Evolutionary conservation across 495 filamentous ascomycete genomes (phyloP), one percentile per base, ranked within the genome.

Genomic region (Annulohypoxylon bovei): DNA sequence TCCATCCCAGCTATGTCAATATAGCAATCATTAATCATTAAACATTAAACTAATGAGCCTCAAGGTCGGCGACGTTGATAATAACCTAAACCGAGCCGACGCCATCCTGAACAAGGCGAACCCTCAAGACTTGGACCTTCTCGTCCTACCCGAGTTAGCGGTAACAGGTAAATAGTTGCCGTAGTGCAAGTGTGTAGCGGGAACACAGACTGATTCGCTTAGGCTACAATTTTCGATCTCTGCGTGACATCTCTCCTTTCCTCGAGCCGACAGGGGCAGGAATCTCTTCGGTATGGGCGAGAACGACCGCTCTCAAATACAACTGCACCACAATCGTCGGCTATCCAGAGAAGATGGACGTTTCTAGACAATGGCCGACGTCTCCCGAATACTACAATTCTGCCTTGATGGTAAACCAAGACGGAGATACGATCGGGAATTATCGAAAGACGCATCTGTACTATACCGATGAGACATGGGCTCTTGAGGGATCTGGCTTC

Each of bases 401-500:
- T 6, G 88, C 91, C 23, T 86, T 98, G 46, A 85, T 93, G 11
- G 89, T 98, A n/a, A 88, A 89, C 63, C 83, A 87, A 9, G 76
- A 83, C 0, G 95, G 96, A 12, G 82, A 90, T 47, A 87, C 91
- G 0, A 75, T 97, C 33, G 86, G 85, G 39, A 91, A 97, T 80
- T 97, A 97, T 78, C 90, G 95, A 70, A 99, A 99, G 77, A 84
- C 83, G 22, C 94, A 94, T 70, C 85, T 99, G 61, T 98, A 95
- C 78, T 92, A 92, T 80, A 95, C 93, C 0, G 95, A 98, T 74
- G 93, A 93, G 74, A 92, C 89, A 0, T 99, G 95, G 95, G 93
- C 95, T 0, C 77, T 84, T 1, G 94, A 97, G 79, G 92, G 93
- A 9, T 75, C 82, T 4, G 89, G 90, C 14, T 93, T 91, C 72